Conservation (phyloP, 2,329 filamentous ascomycete genomes). For the Mycocentrospora acerina region DNA sequence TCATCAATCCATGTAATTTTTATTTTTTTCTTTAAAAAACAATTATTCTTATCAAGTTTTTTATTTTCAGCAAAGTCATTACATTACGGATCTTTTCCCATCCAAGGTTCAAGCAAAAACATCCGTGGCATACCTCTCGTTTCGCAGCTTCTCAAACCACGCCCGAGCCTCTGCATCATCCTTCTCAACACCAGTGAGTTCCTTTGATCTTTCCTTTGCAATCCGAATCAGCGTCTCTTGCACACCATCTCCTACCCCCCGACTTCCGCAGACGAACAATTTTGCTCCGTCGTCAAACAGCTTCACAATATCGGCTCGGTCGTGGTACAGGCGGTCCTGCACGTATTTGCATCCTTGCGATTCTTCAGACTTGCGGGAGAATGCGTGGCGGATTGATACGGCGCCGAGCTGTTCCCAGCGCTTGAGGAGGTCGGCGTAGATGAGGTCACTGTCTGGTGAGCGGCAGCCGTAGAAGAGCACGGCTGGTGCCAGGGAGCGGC, state of each 20-base stretch:
- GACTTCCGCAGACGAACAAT: slow-evolving; percentile 66
- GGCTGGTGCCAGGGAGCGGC: slow-evolving; percentile 58
- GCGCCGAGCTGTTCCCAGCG: slow-evolving; percentile 62
- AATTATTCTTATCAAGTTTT: too few species aligned
- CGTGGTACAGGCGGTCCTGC: slow-evolving; percentile 54
- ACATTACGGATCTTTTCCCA: too few species aligned
- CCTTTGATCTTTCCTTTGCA: slow-evolving; percentile 45
- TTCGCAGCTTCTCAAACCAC: slow-evolving; percentile 50
- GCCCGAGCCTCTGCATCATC: slow-evolving; percentile 45
- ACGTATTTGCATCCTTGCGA: slow-evolving; percentile 56
- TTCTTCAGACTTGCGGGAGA: slow-evolving; percentile 47
- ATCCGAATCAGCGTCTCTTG: slow-evolving; percentile 47
- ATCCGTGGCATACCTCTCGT: slow-evolving; percentile 51
- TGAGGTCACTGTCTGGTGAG: slow-evolving; percentile 55
- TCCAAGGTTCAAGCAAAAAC: slow-evolving; percentile 41
- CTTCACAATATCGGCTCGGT: slow-evolving; percentile 48
- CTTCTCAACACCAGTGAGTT: slow-evolving; percentile 36
- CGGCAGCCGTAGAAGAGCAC: slow-evolving; percentile 69
- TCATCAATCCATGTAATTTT: too few species aligned
- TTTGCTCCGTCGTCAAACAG: slow-evolving; percentile 55
- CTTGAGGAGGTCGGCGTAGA: slow-evolving; percentile 62
- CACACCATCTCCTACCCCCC: slow-evolving; percentile 49
- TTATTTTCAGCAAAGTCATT: too few species aligned
- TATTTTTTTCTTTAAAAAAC: too few species aligned
- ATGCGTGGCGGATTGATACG: slow-evolving; percentile 64